Evolutionary conservation across 495 filamentous ascomycete genomes (phyloP), one percentile per base, ranked within the genome.

Genomic region (Aspergillus incahuasiensis): DNA sequence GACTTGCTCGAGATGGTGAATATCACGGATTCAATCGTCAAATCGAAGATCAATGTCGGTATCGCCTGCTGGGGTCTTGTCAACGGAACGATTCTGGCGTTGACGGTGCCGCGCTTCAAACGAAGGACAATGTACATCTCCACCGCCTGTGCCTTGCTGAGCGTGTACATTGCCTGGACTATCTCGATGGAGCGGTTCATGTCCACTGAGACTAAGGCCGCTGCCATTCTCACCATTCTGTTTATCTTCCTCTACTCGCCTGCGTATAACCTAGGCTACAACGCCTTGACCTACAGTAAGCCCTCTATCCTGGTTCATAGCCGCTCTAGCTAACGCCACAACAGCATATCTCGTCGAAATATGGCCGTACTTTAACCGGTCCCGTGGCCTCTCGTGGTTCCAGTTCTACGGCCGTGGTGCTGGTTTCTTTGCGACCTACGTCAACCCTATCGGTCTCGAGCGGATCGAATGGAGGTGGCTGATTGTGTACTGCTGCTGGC

Each of bases 241-340:
- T 86, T 84, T 56, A 84, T 84, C 56, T 88, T 84, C 58, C 68
- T 72, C 22, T 87, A 86, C 61, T 78, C 75, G 1, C 84, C 83
- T 3, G 80, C 78, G 57, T 87, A 87, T 56, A 87, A 86, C 58
- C 74, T 87, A 52, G 84, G 82, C n/a, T 85, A 86, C 60, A 87
- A 87, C 52, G 83, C 84, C 32, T 69, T 86, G 34, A 84, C 84
- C 1, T 87, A 86, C 63, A 85, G 80, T 84, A 62, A 68, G 71
- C 63, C 51, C 55, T 70, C 77, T 40, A 9, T 15, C 6, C 5
- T 22, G 20, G 16, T 43, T 21, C 1, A 35, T 7, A 12, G 9
- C 8, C 19, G 6, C 16, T 11, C 19, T 43, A 7, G 45, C 20
- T 18, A 55, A 41, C n/a, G 1, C 25, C 13, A 12, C 6, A 35